Conservation (phyloP, 805 yeast species). For the Candida parachauliodes region DNA sequence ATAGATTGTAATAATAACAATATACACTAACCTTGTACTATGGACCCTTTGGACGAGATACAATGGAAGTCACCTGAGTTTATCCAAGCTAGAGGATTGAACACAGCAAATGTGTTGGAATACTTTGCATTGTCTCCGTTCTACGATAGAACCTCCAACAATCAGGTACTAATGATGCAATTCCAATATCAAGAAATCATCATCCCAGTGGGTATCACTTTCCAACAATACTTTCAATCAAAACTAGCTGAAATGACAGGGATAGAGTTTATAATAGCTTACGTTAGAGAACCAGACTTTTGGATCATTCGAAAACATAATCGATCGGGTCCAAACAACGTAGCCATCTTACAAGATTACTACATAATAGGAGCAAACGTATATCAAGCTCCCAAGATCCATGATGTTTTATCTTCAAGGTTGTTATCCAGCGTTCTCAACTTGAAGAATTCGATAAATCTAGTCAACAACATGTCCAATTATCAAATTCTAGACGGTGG, state of each 20-base stretch:
- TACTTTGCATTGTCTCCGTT: constrained; percentile 94
- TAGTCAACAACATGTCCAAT: constrained; percentile 29
- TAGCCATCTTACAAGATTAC: constrained; percentile 66
- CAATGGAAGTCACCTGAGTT: constrained; percentile 99
- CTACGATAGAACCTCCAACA: constrained; percentile 89
- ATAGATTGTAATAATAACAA: too few relatives aligned
- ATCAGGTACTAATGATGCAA: constrained; percentile 95
- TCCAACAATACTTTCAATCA: constrained; percentile 40
- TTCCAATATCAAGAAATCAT: constrained; percentile 66
- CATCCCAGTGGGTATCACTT: constrained; percentile 22
- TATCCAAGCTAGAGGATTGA: constrained; percentile 84
- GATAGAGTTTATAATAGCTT: constrained; percentile 72
- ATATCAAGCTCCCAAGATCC: constrained; percentile 81
- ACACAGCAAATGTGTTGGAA: constrained; percentile 87
- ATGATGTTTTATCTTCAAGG: constrained; percentile 70
- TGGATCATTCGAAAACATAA: constrained; percentile 88
- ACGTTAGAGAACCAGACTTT: constrained; percentile 81
- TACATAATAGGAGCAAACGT: constrained; percentile 89
- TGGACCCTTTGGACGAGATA: constrained; percentile 67
- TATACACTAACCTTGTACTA: background rate
- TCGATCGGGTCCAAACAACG: constrained; percentile 41
- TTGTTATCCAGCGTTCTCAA: constrained; percentile 39
- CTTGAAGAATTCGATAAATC: constrained; percentile 30
- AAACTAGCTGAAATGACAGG: constrained; percentile 81
- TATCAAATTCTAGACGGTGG: constrained; percentile 34